phyloP scores from a whole-genome alignment of 345 rosid genomes.

The Brassica nigra region DNA sequence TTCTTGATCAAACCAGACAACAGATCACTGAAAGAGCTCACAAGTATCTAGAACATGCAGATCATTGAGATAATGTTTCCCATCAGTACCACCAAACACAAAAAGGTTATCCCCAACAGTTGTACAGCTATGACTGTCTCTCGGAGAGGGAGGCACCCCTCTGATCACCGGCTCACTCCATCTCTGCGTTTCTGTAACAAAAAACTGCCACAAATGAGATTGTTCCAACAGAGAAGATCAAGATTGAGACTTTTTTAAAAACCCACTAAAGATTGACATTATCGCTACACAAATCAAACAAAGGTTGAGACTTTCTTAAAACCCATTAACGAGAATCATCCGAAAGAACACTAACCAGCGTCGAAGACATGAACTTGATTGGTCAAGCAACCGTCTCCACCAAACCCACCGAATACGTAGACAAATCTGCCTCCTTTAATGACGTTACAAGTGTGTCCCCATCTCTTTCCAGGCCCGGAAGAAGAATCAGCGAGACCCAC shows the following conservation, averaged over 20 bases:
- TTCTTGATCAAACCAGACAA: not conserved
- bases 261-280: not conserved
- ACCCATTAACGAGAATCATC: constrained; percentile 17
- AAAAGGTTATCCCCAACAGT: constrained; percentile 67
- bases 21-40: constrained; percentile 43
- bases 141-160: constrained; percentile 73
- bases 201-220: no score
- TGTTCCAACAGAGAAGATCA: no score
- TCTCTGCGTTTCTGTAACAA: constrained; percentile 57
- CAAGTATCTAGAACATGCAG: constrained; percentile 82
- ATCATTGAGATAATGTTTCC: constrained; percentile 74
- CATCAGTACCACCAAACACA: constrained; percentile 98
- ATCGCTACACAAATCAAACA: constrained; percentile 8
- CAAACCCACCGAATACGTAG: constrained; percentile 91
- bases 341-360: constrained; percentile 54
- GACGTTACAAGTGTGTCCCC: constrained; percentile 99
- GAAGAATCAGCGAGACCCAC: constrained; percentile 38
- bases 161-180: constrained; percentile 77
- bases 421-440: constrained; percentile 81
- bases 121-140: constrained; percentile 94
- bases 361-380: constrained; percentile 94
- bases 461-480: constrained; percentile 84
- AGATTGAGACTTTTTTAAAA: not conserved
- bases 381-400: constrained; percentile 73
- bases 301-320: constrained; percentile 28